Evolutionary conservation across 75 land plant species (phyloP), one percentile per base, ranked within the genome.

Genomic region (Selaginella tamariscina): DNA sequence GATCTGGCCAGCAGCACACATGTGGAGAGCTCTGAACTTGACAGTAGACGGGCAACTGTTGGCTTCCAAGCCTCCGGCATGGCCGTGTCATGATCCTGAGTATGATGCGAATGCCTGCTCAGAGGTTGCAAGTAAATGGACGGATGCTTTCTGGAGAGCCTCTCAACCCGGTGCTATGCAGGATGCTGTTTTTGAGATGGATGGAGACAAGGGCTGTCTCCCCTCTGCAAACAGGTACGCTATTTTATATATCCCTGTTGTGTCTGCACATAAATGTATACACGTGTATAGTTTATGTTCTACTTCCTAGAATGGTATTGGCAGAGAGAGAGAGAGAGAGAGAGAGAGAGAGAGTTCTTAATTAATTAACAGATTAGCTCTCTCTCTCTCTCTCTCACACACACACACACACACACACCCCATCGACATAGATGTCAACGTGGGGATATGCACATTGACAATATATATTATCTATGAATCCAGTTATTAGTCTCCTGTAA

Each of bases 121-220:
- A 8, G 26, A 23, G 21, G 62, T 26, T 2, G 23, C 62, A 5
- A 5, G 23, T 2, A 59, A 59, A 21, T 59, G 62, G 62, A 59
- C 18, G n/a, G 26, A 21, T 59, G 62, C 24, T 5, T 59, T 59
- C n/a, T 59, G 62, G 62, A 23, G 62, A 59, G 21, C 62, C 21
- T 8, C 23, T 5, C 62, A 59, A n/a, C 24, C 26, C 24, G 62
- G 62, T 59, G 21, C 62, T n/a, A 59, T 59, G 26, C 62, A 59
- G 21, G 49, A 39, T 15, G 5, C 49, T 15, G 5, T 39, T 15
- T 39, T 39, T 15, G 49, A 39, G 49, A 39, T 39, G 49, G 49
- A 39, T 39, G 49, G 49, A 5, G 15, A 39, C 49, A 15, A 39
- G 15, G 49, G 49, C 15, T 39, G 49, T 15, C 49, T 39, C 15